Conservation (phyloP, 2,329 filamentous ascomycete species). For the Paecilomyces niveus region DNA sequence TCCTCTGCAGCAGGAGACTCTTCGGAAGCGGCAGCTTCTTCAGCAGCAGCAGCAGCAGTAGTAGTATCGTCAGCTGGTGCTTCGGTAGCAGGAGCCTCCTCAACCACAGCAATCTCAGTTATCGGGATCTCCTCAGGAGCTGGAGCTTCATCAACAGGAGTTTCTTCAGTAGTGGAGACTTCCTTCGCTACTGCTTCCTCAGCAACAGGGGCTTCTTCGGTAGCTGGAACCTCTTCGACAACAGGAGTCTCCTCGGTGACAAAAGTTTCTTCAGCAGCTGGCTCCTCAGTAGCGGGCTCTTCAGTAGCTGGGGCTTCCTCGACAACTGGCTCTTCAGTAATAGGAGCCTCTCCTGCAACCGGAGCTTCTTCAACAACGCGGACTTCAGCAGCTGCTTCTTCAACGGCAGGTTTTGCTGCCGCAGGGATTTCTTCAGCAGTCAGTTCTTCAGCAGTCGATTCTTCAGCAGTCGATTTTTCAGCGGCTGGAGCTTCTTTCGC, state of each 20-base stretch:
- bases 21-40: neutral
- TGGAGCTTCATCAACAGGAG: neutral
- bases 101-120: neutral
- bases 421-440: neutral
- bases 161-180: neutral
- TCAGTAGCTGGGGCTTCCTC: neutral
- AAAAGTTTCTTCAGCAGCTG: constrained; percentile 1
- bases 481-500: neutral
- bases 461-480: neutral
- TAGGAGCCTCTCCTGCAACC: neutral
- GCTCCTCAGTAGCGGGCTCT: neutral
- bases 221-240: neutral
- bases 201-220: neutral
- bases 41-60: neutral
- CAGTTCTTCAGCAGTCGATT: neutral
- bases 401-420: neutral
- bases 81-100: neutral
- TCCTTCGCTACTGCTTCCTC: neutral
- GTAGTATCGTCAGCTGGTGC: neutral
- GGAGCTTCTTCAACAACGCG: neutral
- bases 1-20: neutral
- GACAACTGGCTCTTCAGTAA: neutral
- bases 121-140: neutral
- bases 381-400: neutral
- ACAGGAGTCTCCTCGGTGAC: neutral